These are phyloP conservation scores for Rhododendron vialii DNA, from an alignment of 148 eudicot species.

Conservation along the genomic window DNA sequence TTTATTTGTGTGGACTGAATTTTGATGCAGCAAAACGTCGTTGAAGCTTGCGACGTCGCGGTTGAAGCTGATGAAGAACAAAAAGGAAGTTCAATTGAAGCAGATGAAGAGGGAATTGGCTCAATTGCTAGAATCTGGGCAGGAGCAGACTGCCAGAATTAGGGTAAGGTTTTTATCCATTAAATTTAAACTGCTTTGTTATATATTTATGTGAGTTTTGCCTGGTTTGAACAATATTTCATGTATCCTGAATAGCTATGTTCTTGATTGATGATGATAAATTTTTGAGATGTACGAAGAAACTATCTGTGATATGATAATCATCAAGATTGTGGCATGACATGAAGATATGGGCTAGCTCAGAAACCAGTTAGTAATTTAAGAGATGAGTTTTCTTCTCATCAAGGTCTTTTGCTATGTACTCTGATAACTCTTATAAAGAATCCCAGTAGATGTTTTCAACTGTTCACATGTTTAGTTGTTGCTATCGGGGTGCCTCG, in stretches of 20 bases:
- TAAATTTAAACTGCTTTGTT: not conserved
- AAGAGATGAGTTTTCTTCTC: not conserved
- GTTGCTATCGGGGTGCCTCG: not conserved
- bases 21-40: conserved; percentile 74
- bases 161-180: conserved; percentile 42
- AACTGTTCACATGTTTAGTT: not conserved
- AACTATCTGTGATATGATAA: not conserved
- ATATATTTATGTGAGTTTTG: not conserved
- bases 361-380: not conserved
- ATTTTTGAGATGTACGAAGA: too few relatives aligned
- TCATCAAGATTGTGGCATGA: not conserved
- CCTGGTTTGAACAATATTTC: not conserved
- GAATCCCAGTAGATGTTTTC: not conserved
- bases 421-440: not conserved
- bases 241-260: not conserved
- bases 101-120: conserved; percentile 78
- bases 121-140: conserved; percentile 77
- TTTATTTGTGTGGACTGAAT: conserved; percentile 5
- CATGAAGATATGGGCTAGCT: not conserved
- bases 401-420: not conserved
- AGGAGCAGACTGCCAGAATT: conserved; percentile 83
- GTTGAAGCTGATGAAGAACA: conserved; percentile 80
- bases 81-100: conserved; percentile 67
- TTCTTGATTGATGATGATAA: not conserved
- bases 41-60: conserved; percentile 79